Evolutionary conservation across 371 early-diverging fungal species (phyloP), one percentile per base, ranked within the genome.

Genomic region (Apophysomyces elegans): DNA sequence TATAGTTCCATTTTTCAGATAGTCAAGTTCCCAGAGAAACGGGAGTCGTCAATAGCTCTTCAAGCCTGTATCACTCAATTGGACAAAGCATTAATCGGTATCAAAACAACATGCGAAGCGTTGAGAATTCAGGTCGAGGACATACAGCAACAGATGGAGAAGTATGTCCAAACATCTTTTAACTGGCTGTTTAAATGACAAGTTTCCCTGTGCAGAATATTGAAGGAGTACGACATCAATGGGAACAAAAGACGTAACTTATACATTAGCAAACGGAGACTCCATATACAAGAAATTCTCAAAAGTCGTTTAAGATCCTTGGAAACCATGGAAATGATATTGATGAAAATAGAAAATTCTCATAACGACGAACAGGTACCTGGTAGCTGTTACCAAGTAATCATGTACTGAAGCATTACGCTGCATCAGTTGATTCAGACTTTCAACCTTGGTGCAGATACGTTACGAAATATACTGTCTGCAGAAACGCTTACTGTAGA

Each of bases 301-400:
- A 76, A 78, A 35, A 75, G 79, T 45, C 69, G 87, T 5, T 46
- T 86, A n/a, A 60, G 59, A 9, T 84, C 84, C 11, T 66, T 86
- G 36, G 84, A 81, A 38, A 84, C 85, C 4, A 80, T 88, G 73
- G 86, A 88, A 59, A 76, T 66, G 4, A 74, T 88, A 12, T 37
- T 88, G 16, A 61, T 78, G 38, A 86, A 84, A 60, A 82, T 88
- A 45, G 81, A 84, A 61, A 61, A 69, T 8, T 81, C 86, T 1
- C 77, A 85, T 46, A 82, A 80, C 45, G 86, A 88, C 61, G n/a
- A 80, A 0, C 84, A 87, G 75, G 87, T 83, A 65, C 45, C 37
- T 26, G 44, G n/a, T 14, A 13, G 16, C 1, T n/a, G n/a, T 16
- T 18, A 13, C 7, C n/a, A 35, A n/a, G 9, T 5, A 50, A 12